Evolutionary conservation across 2,329 filamentous ascomycete genomes (phyloP), one percentile per base, ranked within the genome.

Genomic region (Colletotrichum australisinense): DNA sequence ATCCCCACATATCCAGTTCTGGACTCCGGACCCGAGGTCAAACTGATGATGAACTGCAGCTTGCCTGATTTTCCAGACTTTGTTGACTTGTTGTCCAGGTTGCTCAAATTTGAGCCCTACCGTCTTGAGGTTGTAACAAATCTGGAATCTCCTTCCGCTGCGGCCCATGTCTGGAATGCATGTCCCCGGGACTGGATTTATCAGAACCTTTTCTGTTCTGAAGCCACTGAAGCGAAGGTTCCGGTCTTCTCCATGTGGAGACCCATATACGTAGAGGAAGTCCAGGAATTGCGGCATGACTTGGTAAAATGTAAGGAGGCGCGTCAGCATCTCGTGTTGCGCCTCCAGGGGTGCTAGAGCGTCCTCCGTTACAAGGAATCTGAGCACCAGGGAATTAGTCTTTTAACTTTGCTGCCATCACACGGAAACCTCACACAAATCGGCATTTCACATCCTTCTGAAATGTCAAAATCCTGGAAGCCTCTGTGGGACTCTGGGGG

Each of bases 231-330:
- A 84, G 3, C 79, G 76, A 1, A 81, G 72, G 46, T 84, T 81
- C 11, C 69, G 77, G 1, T 78, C 69, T 26, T 80, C 74, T 3
- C 67, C 76, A 49, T 82, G 79, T 0, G 12, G 26, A 4, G 71
- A 64, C 3, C 83, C 83, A 69, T 84, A 86, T 0, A 80, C 75
- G 3, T 78, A 75, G n/a, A 85, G 75, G 62, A 85, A 84, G 46
- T 85, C 83, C 4, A 85, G 57, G 59, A 81, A 84, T 11, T 68
- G 75, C 0, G 84, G 82, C 82, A 84, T 85, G 19, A 85, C 80
- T 71, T 85, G 83, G 67, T 85, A 81, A 57, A 75, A 80, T 0
- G 75, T 76, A 1, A 80, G 38, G 9, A 81, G 72, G 5, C 74
- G 58, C 1, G 57, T 35, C 11, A 78, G 68, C 74, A 78, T 77